A percentile compares a stretch with the other conserved stretches of the same genome.
These are phyloP conservation scores for Craspedostauros australis DNA, from an alignment of 108 stramenopile genomes.

Conservation along the genomic window DNA sequence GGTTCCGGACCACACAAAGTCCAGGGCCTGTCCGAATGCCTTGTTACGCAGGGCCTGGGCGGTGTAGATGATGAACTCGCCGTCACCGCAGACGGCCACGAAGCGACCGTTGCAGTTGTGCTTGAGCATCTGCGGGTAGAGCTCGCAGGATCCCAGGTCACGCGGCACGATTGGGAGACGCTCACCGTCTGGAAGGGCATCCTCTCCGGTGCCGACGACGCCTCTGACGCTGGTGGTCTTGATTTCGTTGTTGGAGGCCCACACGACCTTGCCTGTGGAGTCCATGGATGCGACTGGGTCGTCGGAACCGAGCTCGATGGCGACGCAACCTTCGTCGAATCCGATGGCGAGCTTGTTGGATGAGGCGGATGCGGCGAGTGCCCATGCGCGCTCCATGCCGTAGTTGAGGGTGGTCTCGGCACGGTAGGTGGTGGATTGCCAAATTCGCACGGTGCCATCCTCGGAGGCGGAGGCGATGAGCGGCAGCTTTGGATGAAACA, in stretches of 20 bases:
- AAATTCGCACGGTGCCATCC: slow-evolving; percentile 97
- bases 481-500: slow-evolving; percentile 98
- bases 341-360: slow-evolving; percentile 98
- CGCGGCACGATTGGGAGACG: slow-evolving; percentile 68
- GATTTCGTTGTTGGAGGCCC: slow-evolving; percentile 96
- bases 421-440: slow-evolving; percentile 97
- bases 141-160: slow-evolving; percentile 94
- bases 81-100: slow-evolving; percentile 96
- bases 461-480: slow-evolving; percentile 95
- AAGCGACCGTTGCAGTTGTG: slow-evolving; percentile 99
- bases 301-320: slow-evolving; percentile 95
- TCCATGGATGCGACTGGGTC: slow-evolving; percentile 99
- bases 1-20: slow-evolving; percentile 95
- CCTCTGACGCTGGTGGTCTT: slow-evolving; percentile 89
- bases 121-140: slow-evolving; percentile 89
- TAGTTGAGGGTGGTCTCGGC: slow-evolving; percentile 98
- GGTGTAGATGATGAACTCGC: slow-evolving; percentile 99
- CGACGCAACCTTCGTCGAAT: slow-evolving; percentile 98
- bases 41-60: slow-evolving; percentile 96
- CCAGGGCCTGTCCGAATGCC: slow-evolving; percentile 95
- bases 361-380: slow-evolving; percentile 87
- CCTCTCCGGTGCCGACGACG: slow-evolving; percentile 71
- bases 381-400: slow-evolving; percentile 98
- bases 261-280: slow-evolving; percentile 92
- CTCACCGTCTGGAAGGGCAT: slow-evolving; percentile 82